These are phyloP conservation scores for Cladosporium sp. DNA, from an alignment of 2,329 filamentous ascomycete species.

Conservation along the genomic window DNA sequence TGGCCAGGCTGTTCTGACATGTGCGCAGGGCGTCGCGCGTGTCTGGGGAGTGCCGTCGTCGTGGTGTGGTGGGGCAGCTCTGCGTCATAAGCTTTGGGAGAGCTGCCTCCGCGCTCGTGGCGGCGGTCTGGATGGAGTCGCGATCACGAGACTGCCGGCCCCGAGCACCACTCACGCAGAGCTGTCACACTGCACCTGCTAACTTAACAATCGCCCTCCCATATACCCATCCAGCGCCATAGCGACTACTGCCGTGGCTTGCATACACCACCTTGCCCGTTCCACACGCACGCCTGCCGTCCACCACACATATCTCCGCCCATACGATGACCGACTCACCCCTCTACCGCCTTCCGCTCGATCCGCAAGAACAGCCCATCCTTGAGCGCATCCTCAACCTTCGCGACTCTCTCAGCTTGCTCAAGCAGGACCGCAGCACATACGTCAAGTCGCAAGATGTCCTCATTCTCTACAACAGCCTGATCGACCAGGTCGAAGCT, in stretches of 20 bases:
- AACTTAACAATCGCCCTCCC: too few relatives aligned
- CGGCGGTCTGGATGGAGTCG: neutral
- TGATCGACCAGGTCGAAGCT: constrained; percentile 57
- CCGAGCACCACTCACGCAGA: neutral
- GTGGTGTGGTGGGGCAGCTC: neutral
- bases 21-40: too few relatives aligned
- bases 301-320: neutral
- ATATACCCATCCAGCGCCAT: neutral
- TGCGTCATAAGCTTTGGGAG: neutral
- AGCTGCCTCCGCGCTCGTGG: constrained; percentile 1
- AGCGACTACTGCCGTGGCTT: neutral
- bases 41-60: too few relatives aligned
- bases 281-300: neutral
- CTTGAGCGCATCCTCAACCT: constrained; percentile 56
- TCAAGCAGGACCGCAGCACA: constrained; percentile 62
- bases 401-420: constrained; percentile 56
- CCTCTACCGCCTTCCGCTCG: constrained; percentile 54
- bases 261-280: neutral
- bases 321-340: constrained; percentile 58
- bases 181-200: too few relatives aligned
- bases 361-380: constrained; percentile 62
- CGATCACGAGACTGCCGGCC: neutral
- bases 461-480: constrained; percentile 55
- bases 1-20: neutral
- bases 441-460: constrained; percentile 66